Percentiles rank a stretch among this genome's conserved stretches.
phyloP scores from a whole-genome alignment of 2,329 filamentous ascomycete species.

The Fusarium staphyleae region DNA sequence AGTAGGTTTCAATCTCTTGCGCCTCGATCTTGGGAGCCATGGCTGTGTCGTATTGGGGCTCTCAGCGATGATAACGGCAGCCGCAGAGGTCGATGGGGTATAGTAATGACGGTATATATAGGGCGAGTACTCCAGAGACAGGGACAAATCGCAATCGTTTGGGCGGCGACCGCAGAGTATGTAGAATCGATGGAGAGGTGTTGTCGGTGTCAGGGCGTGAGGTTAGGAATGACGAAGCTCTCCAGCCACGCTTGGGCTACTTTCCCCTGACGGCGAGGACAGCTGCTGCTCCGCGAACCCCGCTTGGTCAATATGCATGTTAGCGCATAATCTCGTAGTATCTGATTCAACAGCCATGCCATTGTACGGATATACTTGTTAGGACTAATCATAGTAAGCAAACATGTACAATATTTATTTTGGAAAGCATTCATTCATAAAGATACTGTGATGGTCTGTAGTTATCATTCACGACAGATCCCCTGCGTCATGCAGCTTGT shows the following conservation, averaged over 20 bases:
- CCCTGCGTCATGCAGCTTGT: no score
- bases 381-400: no score
- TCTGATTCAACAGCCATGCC: slow-evolving; percentile 2
- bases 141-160: slow-evolving; percentile 19
- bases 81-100: not conserved
- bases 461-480: no score
- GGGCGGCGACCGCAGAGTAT: slow-evolving; percentile 22
- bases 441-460: no score
- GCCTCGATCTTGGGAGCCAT: slow-evolving; percentile 69
- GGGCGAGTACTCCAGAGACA: not conserved
- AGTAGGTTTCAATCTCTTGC: slow-evolving; percentile 69
- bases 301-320: slow-evolving; percentile 40
- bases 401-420: no score
- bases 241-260: slow-evolving; percentile 40
- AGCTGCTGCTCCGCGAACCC: slow-evolving; percentile 29
- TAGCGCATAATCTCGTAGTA: slow-evolving; percentile 35
- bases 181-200: slow-evolving; percentile 17
- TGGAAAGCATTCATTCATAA: no score
- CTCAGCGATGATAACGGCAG: slow-evolving; percentile 1
- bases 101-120: slow-evolving; percentile 2
- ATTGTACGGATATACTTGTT: not conserved
- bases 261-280: slow-evolving; percentile 37
- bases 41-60: slow-evolving; percentile 37
- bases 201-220: slow-evolving; percentile 20
- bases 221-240: slow-evolving; percentile 43